Base-by-base conservation (phyloP, 352 stramenopile species). In the Thalassiosira livingstoniorum region DNA sequence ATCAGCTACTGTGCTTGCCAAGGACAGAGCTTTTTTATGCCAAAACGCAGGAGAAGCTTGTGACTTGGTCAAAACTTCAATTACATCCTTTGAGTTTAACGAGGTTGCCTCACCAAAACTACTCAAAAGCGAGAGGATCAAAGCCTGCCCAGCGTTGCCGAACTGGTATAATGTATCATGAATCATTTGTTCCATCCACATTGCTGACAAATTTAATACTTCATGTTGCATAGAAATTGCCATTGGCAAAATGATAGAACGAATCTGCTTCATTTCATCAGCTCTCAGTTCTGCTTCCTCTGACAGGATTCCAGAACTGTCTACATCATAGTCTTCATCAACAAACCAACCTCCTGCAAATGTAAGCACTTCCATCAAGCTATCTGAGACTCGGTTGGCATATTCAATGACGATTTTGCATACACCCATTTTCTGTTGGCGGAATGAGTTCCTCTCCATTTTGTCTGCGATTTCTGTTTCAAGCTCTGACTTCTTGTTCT, bases 261-360 rank as follows among this genome's bases (percentile, higher is more conserved):
- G 79, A 72, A 94, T 87, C n/a, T 55, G 55, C 27, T 75, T 29
- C 53, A 92, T 73, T 61, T 94, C 81, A 11, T 81, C 61, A 15
- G 66, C 66, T 51, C 79, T 68, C 42, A 35, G 25, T 25, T 66
- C 42, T 0, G 57, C 75, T 51, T 85, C 80, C 51, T 73, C 75
- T 18, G 64, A 57, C 2, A 77, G 43, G 21, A 51, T 61, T 42
- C 11, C 47, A 4, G 47, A 58, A 11, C 25, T 69, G 5, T 80
- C 77, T 53, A 71, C 67, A 34, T 90, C 80, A 18, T 76, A 64
- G 7, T 78, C 47, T 7, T 75, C 47, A 32, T 87, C 39, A 32
- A 80, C 42, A n/a, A 94, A 75, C 88, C 88, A 94, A 2, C 90
- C 90, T 80, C 90, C 88, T 5, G 54, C 67, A 80, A 89, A 78